phyloP scores from a whole-genome alignment of 441 rosid genomes.

The Aleurites moluccanus region DNA sequence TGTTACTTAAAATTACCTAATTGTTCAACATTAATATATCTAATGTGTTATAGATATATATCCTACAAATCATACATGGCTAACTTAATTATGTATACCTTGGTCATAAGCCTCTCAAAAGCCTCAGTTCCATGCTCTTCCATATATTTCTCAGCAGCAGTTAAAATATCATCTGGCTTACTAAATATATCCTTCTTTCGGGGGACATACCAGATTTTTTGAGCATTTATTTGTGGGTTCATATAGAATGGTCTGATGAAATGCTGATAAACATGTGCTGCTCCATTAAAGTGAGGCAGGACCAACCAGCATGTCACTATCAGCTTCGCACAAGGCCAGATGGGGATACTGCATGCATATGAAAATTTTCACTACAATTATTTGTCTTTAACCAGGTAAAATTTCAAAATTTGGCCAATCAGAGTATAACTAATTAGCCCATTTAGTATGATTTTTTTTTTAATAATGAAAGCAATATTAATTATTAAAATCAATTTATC shows the following conservation, averaged over 20 bases:
- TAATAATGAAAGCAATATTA: too few species aligned
- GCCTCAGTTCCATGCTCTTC: conserved; percentile 78
- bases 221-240: conserved; percentile 57
- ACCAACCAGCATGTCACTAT: conserved; percentile 90
- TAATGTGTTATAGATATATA: too few species aligned
- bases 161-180: conserved; percentile 67
- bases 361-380: not conserved
- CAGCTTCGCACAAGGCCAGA: conserved; percentile 81
- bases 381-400: too few species aligned
- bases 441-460: too few species aligned
- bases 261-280: conserved; percentile 82
- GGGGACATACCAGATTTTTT: conserved; percentile 84
- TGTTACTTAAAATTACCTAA: too few species aligned
- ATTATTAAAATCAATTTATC: too few species aligned
- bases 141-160: conserved; percentile 83
- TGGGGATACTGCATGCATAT: conserved; percentile 55
- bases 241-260: conserved; percentile 71
- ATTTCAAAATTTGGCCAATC: too few species aligned
- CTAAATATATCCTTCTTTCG: conserved; percentile 56
- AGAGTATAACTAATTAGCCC: too few species aligned
- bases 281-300: conserved; percentile 91
- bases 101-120: conserved; percentile 31
- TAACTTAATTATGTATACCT: too few species aligned
- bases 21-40: too few species aligned
- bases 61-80: too few species aligned